Evolutionary conservation across 108 stramenopile genomes (phyloP).

Genomic region (Nannochloropsis salina): DNA sequence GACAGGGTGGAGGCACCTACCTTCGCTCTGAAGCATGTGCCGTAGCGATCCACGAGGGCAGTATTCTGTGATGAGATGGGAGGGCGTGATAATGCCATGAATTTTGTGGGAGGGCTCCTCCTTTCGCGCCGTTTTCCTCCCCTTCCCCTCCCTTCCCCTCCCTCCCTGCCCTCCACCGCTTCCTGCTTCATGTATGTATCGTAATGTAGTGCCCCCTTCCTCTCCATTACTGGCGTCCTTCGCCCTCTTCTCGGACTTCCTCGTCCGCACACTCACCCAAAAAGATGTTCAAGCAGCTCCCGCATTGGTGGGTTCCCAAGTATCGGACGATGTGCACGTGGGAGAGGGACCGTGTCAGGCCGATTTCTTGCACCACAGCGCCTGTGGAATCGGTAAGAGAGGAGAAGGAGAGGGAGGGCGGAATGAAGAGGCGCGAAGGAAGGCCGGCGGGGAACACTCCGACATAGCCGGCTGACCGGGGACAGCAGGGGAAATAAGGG

Average conservation of each 20-base stretch:
- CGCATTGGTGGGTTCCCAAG: slow-evolving; percentile 43
- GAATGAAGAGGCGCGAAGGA: not conserved
- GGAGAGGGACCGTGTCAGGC: slow-evolving; percentile 36
- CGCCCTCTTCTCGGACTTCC: slow-evolving; percentile 28
- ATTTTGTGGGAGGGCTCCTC: too few relatives aligned
- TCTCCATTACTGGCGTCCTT: not conserved
- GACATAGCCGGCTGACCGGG: too few relatives aligned
- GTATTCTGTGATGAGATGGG: not conserved
- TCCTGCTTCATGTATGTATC: too few relatives aligned
- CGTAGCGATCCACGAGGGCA: not conserved
- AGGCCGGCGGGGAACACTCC: not conserved
- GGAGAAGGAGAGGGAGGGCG: not conserved
- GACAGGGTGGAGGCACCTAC: not conserved
- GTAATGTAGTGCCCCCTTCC: too few relatives aligned
- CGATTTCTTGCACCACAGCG: slow-evolving; percentile 57
- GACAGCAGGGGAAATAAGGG: not conserved
- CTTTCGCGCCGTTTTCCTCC: not conserved
- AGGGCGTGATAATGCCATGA: not conserved
- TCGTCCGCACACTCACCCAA: slow-evolving; percentile 40
- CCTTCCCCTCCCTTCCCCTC: too few relatives aligned
- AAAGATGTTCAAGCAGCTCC: slow-evolving; percentile 41
- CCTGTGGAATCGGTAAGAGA: not conserved
- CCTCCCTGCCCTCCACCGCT: too few relatives aligned
- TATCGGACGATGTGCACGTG: slow-evolving; percentile 60
- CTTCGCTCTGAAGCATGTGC: not conserved